A percentile compares a stretch with the other conserved stretches of the same genome.
Conservation (phyloP, 352 stramenopile genomes). For the Phytopythium montanum region DNA sequence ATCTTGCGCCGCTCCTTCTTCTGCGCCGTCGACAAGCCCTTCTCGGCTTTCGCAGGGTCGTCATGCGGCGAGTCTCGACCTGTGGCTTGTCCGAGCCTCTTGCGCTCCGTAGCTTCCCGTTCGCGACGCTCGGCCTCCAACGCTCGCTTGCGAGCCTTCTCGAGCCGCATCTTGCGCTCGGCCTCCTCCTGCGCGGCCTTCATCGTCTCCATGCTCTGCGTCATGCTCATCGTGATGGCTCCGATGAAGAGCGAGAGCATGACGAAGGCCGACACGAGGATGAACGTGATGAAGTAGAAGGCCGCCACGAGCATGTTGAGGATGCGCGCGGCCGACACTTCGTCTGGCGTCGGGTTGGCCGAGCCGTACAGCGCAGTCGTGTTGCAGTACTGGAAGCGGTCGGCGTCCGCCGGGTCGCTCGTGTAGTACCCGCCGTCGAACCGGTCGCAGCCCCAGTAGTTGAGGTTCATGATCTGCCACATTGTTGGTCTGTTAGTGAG, state of each 20-base stretch:
- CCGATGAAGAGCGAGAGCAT: slow-evolving; percentile 90
- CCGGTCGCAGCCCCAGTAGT: slow-evolving; percentile 73
- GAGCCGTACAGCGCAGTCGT: slow-evolving; percentile 46
- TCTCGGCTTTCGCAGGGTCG: slow-evolving; percentile 17
- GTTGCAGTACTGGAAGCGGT: slow-evolving; percentile 62
- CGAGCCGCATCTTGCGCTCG: slow-evolving; percentile 48
- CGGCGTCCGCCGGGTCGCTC: slow-evolving; percentile 22
- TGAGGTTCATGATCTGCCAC: slow-evolving; percentile 71
- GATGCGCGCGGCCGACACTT: slow-evolving; percentile 24
- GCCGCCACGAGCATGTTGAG: slow-evolving; percentile 57
- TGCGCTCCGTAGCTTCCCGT: slow-evolving; percentile 35
- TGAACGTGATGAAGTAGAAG: slow-evolving; percentile 87
- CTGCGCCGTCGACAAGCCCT: slow-evolving; percentile 48
- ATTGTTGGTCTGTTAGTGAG: not conserved
- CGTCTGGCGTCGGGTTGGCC: slow-evolving; percentile 34
- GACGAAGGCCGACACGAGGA: slow-evolving; percentile 84
- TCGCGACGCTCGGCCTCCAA: slow-evolving; percentile 43
- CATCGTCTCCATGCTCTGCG: slow-evolving; percentile 86
- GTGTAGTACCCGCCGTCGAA: slow-evolving; percentile 72
- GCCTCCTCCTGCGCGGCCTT: slow-evolving; percentile 70
- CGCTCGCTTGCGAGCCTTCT: slow-evolving; percentile 56
- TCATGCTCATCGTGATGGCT: slow-evolving; percentile 91
- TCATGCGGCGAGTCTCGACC: slow-evolving; percentile 1
- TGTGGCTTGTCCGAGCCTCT: slow-evolving; percentile 16
- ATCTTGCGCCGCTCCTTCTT: slow-evolving; percentile 68